These are phyloP conservation scores for Arthrobotrys sinensis DNA, from an alignment of 2,329 filamentous ascomycete genomes.

Conservation along the genomic window DNA sequence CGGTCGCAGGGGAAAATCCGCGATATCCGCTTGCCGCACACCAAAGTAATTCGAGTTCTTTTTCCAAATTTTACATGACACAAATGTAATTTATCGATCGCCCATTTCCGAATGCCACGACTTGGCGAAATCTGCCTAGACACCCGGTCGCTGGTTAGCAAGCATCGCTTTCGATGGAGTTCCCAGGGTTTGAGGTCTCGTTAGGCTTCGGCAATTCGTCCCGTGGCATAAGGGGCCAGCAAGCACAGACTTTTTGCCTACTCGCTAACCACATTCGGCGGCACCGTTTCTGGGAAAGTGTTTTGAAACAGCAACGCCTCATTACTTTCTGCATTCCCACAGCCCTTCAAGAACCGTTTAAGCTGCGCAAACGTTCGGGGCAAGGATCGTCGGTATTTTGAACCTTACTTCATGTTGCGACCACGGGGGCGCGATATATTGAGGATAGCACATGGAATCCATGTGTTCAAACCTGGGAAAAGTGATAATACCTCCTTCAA, in stretches of 20 bases:
- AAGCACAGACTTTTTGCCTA: neutral
- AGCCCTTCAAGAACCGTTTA: conserved; percentile 3
- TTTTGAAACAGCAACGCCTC: conserved; percentile 30
- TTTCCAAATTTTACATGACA: conserved; percentile 12
- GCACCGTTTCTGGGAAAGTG: conserved; percentile 32
- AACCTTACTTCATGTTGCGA: conserved; percentile 5
- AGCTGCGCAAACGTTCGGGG: conserved; percentile 8
- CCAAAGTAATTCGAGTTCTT: neutral
- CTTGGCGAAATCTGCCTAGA: conserved; percentile 1
- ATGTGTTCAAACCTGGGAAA: conserved; percentile 5
- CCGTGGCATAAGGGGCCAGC: conserved; percentile 12
- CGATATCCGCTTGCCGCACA: neutral
- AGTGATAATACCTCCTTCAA: conserved; percentile 9
- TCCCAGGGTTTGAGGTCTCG: conserved; percentile 15
- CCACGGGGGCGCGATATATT: neutral
- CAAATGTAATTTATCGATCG: conserved; percentile 14
- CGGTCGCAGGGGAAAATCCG: neutral
- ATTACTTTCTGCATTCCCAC: neutral
- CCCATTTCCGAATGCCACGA: conserved; percentile 18
- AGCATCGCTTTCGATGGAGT: conserved; percentile 3
- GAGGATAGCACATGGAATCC: conserved; percentile 9
- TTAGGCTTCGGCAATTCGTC: conserved; percentile 29
- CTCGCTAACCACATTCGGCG: conserved; percentile 19
- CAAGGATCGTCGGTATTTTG: conserved; percentile 9
- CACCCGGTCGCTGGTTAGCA: neutral